Evolutionary conservation across 139 green algal species (phyloP), one percentile per base, ranked within the genome.

Genomic region (Eudorina sp.): DNA sequence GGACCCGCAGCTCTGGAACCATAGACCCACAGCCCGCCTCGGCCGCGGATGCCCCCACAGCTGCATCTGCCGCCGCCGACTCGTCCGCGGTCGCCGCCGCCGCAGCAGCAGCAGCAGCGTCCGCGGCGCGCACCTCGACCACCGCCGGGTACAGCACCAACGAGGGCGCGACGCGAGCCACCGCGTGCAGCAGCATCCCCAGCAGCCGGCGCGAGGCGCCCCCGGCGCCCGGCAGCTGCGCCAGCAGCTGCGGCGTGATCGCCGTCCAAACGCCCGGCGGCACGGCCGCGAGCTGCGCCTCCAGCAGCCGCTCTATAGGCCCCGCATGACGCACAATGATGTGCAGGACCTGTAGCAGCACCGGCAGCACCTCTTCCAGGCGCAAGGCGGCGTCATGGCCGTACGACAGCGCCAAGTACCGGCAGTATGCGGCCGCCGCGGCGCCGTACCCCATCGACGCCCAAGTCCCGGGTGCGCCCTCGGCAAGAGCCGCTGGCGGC

Each of bases 141-240:
- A 94, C n/a, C 0, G 90, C 90, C 8, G 95, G 91, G 78, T 95
- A 96, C 85, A 97, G 80, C 75, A 96, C 90, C 14, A 90, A 58
- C 72, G 89, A 94, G 21, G 93, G 94, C 11, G 90, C 90, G 4
- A 89, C 76, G 5, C 53, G 40, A 3, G 76, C 92, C 16, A 95
- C 74, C 4, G 78, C 84, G 11, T 69, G 53, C 86, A 95, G 85
- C 60, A 93, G 51, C 31, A 34, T 9, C 41, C 83, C 73, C 73
- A 93, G 73, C 45, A 94, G 69, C 27, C 70, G 43, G 27, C 89
- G 73, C 38, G 73, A 19, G 25, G 62, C 43, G 16, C 69, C 80
- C 46, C 8, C 29, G 11, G 82, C 58, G 53, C 78, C 60, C 0
- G 82, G 85, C 72, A 97, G 90, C 83, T 91, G 77, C 4, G 89